Percentiles rank a stretch among this genome's conserved stretches.
These are phyloP conservation scores for Decorospora gaudefroyi DNA, from an alignment of 2,329 filamentous ascomycete genomes.

Conservation along the genomic window DNA sequence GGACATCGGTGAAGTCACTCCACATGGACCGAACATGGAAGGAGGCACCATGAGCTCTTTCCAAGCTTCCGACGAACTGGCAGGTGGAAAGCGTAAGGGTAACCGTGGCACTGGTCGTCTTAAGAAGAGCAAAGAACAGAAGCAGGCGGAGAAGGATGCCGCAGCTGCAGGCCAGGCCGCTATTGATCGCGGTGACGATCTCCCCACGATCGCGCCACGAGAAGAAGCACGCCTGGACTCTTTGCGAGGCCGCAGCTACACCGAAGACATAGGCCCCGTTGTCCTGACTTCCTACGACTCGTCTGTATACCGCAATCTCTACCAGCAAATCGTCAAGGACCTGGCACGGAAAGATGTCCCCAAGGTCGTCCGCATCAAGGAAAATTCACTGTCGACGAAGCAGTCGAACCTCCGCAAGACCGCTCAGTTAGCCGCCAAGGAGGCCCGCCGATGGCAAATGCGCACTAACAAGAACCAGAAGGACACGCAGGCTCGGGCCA, in stretches of 20 bases:
- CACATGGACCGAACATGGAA: constrained; percentile 78
- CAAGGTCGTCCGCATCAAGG: constrained; percentile 87
- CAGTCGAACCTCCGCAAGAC: constrained; percentile 98
- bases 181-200: constrained; percentile 75
- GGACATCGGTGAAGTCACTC: constrained; percentile 72
- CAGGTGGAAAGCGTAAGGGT: constrained; percentile 58
- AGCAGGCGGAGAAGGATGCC: constrained; percentile 70
- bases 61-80: constrained; percentile 64
- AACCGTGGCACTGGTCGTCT: constrained; percentile 63
- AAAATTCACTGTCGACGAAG: constrained; percentile 82
- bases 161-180: constrained; percentile 88
- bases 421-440: constrained; percentile 92
- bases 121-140: constrained; percentile 83
- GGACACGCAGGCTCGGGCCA: constrained; percentile 93
- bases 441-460: constrained; percentile 95
- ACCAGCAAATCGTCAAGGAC: constrained; percentile 96
- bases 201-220: constrained; percentile 64
- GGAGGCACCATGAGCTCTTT: constrained; percentile 86
- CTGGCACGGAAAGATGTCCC: constrained; percentile 90
- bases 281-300: constrained; percentile 68
- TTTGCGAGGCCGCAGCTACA: constrained; percentile 50
- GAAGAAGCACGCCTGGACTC: constrained; percentile 59
- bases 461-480: constrained; percentile 99
- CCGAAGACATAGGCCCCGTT: constrained; percentile 54
- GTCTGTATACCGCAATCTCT: constrained; percentile 94